Base-by-base conservation (phyloP, 495 filamentous ascomycete genomes). In the Chaetomium tenue region DNA sequence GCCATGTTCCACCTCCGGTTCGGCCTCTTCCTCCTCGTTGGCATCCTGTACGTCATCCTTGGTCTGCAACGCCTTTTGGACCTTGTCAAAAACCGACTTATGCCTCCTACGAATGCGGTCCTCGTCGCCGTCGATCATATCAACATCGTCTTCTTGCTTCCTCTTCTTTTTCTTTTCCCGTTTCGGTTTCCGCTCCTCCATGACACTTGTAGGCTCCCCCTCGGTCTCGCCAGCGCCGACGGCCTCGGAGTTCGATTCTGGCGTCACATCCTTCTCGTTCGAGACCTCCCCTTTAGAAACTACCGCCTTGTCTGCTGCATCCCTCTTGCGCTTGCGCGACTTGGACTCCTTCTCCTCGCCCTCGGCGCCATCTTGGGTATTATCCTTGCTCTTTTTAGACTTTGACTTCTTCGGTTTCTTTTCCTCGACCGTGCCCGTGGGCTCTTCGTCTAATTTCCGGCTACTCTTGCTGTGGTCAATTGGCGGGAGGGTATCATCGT, bases 1-100 rank as follows among this genome's bases (percentile, higher is more conserved):
- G 8, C 86, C 88, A 60, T 92, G 83, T 12, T 88, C 68, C 64
- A 79, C 81, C 54, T 84, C 81, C 12, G 60, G 53, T 54, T 73
- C 73, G 0, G 68, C 63, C 42, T 74, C 70, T 0, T 70, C 59
- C 11, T 70, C 65, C 46, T 68, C 63, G 39, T 65, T 67, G 16
- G 64, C 63, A n/a, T 70, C 72, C 6, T 70, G 67, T 0, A 69
- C 73, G 60, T 64, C 64, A 25, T 69, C 28, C 47, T 63, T 58
- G 6, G 57, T 40, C n/a, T 73, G 68, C 11, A 83, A 70, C 7
- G 81, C 76, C 61, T 80, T 85, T 7, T 79, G 75, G 16, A 79
- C 72, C 63, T 82, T 84, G 57, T 80, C 72, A 47, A 84, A 70
- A 8, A 83, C 72, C 8, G 76, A 68, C 56, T 75, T 79, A 61